Percentiles rank a stretch among this genome's conserved stretches.
phyloP scores from a whole-genome alignment of 2,329 filamentous ascomycete genomes.

The Leptographium flavum region DNA sequence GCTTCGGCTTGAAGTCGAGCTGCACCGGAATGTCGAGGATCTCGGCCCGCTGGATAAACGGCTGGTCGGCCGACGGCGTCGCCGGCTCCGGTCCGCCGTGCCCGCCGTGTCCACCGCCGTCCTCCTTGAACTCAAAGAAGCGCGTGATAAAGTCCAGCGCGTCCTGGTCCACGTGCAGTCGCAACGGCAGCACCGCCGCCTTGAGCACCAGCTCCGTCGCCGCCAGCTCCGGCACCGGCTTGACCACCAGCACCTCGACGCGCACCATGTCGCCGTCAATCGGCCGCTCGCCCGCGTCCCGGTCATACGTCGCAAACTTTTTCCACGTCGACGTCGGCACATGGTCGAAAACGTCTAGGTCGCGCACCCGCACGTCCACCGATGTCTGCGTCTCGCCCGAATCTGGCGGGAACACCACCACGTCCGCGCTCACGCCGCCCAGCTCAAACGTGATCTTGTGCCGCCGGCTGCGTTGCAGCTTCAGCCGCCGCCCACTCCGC shows the following conservation, averaged over 20 bases:
- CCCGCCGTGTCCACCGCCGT: conserved; percentile 14
- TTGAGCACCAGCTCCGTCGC: conserved; percentile 82
- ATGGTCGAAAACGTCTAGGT: conserved; percentile 87
- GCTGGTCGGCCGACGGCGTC: conserved; percentile 54
- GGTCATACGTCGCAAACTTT: conserved; percentile 91
- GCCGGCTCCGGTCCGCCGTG: conserved; percentile 43
- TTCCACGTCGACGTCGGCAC: conserved; percentile 94
- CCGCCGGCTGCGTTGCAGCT: conserved; percentile 68
- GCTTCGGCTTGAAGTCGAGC: conserved; percentile 92
- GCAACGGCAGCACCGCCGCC: conserved; percentile 64
- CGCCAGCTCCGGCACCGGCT: conserved; percentile 67
- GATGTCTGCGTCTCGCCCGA: conserved; percentile 77
- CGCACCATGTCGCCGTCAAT: conserved; percentile 82
- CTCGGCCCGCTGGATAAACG: conserved; percentile 83
- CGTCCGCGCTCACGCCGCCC: conserved; percentile 66
- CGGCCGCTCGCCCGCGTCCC: conserved; percentile 74
- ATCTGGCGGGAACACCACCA: conserved; percentile 64
- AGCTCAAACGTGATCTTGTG: conserved; percentile 96
- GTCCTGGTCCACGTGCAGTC: conserved; percentile 93
- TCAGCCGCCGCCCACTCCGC: conserved; percentile 38
- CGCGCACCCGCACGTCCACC: conserved; percentile 66
- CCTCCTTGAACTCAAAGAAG: conserved; percentile 97
- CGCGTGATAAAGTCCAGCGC: conserved; percentile 92
- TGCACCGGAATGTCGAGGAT: conserved; percentile 71
- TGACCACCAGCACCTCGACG: conserved; percentile 75